Evolutionary conservation across 192 early-diverging fungal species (phyloP), one percentile per base, ranked within the genome.

Genomic region (Mortierella alpina): DNA sequence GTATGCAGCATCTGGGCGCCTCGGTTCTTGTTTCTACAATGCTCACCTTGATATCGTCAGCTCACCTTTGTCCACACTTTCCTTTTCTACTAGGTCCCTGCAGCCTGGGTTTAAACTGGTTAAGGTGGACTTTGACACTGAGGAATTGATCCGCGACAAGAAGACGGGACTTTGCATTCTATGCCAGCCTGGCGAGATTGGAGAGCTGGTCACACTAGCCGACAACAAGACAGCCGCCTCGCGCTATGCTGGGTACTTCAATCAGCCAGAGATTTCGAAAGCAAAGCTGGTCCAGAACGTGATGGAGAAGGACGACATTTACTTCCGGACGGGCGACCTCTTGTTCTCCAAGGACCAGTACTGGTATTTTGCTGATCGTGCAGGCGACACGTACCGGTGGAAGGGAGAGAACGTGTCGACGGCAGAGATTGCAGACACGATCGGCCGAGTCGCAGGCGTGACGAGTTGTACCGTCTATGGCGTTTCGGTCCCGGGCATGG

Each of bases 351-450:
- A 67, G 20, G 84, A 89, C n/a, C 83, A 86, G 3, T 91, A 84
- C 70, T 84, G 84, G 64, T 90, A 87, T 68, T 93, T 94, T 82
- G 86, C 86, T 8, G 92, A 93, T 53, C 88, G 92, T 23, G 80
- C 89, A 22, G 92, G 92, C 9, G 92, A 94, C 52, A 91, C 92
- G 15, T 94, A 89, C 69, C 74, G 92, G 13, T 93, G 92, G 92
- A 92, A 92, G 59, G 84, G 87, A 5, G 89, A 90, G 67, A 88
- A 90, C 55, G 88, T 91, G 18, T 82, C 84, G 15, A 86, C 87
- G 8, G 83, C 85, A n/a, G 91, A 93, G 71, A 86, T 93, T 15
- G 86, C 85, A 0, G 86, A 92, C 58, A 82, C 81, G 17, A 15
- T 93, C 22, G 82, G 82, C 14, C 63, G 67, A 12, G 88, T 82